Base-by-base conservation (phyloP, 352 stramenopile genomes). In the Phytophthora citricola region DNA sequence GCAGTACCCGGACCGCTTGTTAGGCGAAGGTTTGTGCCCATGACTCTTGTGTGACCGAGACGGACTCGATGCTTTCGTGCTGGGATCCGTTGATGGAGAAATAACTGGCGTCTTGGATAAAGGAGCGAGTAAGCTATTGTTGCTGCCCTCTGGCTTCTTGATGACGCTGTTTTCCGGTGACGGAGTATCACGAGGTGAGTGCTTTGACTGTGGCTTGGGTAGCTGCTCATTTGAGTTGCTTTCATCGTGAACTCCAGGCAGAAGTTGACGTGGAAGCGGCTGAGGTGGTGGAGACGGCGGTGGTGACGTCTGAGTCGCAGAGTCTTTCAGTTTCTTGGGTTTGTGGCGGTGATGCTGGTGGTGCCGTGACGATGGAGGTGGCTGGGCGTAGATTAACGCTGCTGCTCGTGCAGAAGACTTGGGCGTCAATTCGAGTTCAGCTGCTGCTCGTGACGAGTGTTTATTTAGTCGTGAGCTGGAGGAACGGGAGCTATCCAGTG, bases 1-100 rank as follows among this genome's bases (percentile, higher is more conserved):
- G 41, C 78, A 91, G 53, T 78, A 91, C 3, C 80, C 80, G 2
- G 78, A 87, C 7, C 79, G 75, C 34, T 75, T 81, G 45, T 66
- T 85, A 26, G 73, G 66, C n/a, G 69, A 78, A 22, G 52, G 8
- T 63, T 62, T 63, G 34, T 55, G 54, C 3, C 24, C 40, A 39
- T 63, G 55, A 46, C 32, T 50, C 6, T 31, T 71, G 38, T 39
- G 41, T 15, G 12, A 20, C 43, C 52, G 55, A 10, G 57, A 48
- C 17, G 56, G 62, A 52, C 48, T 78, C 20, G 43, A 24, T n/a
- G 38, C 26, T 34, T 69, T 73, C 6, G 45, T 32, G 9, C 14
- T 59, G 32, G 43, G 12, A 26, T 53, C 39, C 14, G 27, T 1
- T 17, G 46, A 52, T 36, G 48, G 15, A 48, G 20, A 11, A 8